These are phyloP conservation scores for Spergularia azorica DNA, from an alignment of 179 eudicot genomes.

Conservation along the genomic window DNA sequence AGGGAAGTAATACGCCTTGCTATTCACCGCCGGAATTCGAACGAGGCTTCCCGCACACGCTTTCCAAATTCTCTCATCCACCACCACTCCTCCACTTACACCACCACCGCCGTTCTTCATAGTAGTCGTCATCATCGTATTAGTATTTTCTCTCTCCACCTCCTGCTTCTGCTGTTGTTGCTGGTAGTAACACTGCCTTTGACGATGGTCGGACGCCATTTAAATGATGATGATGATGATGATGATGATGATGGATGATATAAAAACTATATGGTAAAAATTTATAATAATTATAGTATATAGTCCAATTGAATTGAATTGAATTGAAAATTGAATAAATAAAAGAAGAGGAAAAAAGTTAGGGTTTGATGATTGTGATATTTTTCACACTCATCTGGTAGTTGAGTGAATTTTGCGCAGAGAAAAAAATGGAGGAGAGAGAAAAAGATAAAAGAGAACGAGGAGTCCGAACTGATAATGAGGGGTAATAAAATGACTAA, in stretches of 20 bases:
- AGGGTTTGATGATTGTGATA: not conserved
- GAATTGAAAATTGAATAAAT: not conserved
- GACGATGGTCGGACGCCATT: constrained; percentile 24
- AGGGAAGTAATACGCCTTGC: constrained; percentile 77
- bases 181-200: constrained; percentile 5
- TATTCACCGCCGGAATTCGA: constrained; percentile 40
- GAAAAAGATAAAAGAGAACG: not conserved
- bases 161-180: not conserved
- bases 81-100: not conserved
- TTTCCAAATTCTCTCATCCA: constrained; percentile 52
- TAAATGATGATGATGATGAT: not conserved
- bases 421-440: not conserved
- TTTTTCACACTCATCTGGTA: not conserved
- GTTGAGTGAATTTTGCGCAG: constrained; percentile 2
- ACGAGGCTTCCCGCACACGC: constrained; percentile 63
- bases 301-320: not conserved
- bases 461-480: not conserved
- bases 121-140: no score
- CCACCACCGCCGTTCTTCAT: no score
- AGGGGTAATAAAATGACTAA: not conserved
- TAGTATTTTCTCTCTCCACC: not conserved
- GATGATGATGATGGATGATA: no score
- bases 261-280: no score
- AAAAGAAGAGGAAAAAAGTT: not conserved
- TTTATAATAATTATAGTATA: not conserved